Percentiles rank a stretch among this genome's conserved stretches.
Evolutionary conservation across 1,284 basidiomycete species (phyloP).

Genomic region (Sphagnurus paluster): DNA sequence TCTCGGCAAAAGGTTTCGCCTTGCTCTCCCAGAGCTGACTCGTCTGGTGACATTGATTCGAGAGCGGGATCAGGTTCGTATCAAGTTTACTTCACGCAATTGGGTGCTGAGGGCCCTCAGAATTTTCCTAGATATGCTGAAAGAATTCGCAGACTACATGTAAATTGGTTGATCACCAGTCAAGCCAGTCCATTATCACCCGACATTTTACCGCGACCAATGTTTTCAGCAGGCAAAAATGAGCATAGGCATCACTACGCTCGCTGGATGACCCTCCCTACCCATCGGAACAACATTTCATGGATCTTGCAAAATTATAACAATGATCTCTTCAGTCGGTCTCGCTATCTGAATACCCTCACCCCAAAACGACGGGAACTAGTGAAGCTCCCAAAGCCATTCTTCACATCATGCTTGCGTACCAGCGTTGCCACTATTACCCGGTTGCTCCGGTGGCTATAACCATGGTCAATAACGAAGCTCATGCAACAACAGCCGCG

Average conservation of each 20-base stretch:
- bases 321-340: conserved; percentile 19
- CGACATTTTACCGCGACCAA: too few species aligned
- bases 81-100: neutral
- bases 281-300: conserved; percentile 10
- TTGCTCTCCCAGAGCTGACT: conserved; percentile 20
- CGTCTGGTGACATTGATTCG: conserved; percentile 19
- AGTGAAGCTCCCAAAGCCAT: conserved; percentile 23
- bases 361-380: conserved; percentile 8
- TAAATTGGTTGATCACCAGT: neutral
- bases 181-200: neutral
- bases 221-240: too few species aligned
- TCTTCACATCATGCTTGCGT: conserved; percentile 28
- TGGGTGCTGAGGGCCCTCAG: conserved; percentile 1
- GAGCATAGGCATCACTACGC: neutral
- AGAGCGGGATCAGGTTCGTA: conserved; percentile 15
- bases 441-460: conserved; percentile 20
- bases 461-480: neutral
- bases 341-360: conserved; percentile 20
- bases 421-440: conserved; percentile 17
- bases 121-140: conserved; percentile 12
- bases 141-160: conserved; percentile 11
- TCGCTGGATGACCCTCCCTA: neutral
- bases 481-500: neutral
- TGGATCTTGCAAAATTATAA: conserved; percentile 20
- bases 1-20: conserved; percentile 2